These are phyloP conservation scores for Didymella keratinophila DNA, from an alignment of 2,329 filamentous ascomycete species.

Conservation along the genomic window DNA sequence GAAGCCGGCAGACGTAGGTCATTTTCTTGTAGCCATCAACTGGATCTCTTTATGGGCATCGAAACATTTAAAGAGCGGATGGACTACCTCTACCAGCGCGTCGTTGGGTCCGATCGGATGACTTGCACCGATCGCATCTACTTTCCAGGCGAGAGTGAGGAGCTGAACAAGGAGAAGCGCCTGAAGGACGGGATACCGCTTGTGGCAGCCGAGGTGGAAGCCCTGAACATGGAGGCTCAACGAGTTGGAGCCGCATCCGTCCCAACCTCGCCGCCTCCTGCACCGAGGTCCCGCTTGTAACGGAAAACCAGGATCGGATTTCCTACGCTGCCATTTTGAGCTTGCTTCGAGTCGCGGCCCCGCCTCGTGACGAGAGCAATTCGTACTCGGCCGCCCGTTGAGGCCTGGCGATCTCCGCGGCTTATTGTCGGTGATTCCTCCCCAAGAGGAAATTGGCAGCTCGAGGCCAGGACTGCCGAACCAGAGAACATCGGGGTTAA, in stretches of 20 bases:
- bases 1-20: conserved; percentile 73
- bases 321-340: neutral
- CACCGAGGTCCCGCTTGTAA: conserved; percentile 27
- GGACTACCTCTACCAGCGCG: conserved; percentile 65
- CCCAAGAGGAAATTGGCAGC: conserved; percentile 10
- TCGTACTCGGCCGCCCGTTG: neutral
- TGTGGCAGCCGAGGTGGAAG: conserved; percentile 57
- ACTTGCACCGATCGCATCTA: conserved; percentile 63
- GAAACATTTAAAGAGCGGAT: conserved; percentile 73
- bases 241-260: conserved; percentile 49
- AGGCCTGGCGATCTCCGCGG: conserved; percentile 12
- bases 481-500: conserved; percentile 14
- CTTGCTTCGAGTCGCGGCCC: conserved; percentile 4
- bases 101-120: conserved; percentile 62
- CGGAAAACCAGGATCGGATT: conserved; percentile 2
- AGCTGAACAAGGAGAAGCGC: conserved; percentile 39
- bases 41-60: conserved; percentile 75
- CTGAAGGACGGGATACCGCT: conserved; percentile 58
- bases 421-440: conserved; percentile 11
- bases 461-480: conserved; percentile 12
- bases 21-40: conserved; percentile 71
- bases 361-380: conserved; percentile 16
- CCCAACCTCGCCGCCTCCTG: conserved; percentile 20
- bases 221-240: conserved; percentile 60
- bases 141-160: conserved; percentile 57